phyloP scores from a whole-genome alignment of 352 stramenopile genomes.

The Phytopythium vexans region DNA sequence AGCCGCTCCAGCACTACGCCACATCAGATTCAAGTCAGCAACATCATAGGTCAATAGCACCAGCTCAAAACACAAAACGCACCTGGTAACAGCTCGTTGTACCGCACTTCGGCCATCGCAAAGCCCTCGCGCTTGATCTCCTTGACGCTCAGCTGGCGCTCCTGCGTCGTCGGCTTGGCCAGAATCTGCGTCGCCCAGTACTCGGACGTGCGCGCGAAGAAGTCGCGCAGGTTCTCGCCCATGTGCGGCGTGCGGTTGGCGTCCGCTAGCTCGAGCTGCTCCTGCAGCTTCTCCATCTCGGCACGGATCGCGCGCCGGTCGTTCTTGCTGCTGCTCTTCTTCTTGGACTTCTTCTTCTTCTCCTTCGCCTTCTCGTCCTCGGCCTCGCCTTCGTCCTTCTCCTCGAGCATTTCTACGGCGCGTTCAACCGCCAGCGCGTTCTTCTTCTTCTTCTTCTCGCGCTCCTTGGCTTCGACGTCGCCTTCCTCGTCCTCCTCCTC shows the following conservation, averaged over 20 bases:
- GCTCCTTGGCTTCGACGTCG: neutral
- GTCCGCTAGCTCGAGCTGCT: constrained; percentile 71
- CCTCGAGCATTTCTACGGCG: constrained; percentile 13
- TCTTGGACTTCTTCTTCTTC: constrained; percentile 66
- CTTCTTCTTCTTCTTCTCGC: constrained; percentile 11
- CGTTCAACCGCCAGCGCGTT: constrained; percentile 10
- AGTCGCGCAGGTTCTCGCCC: constrained; percentile 83
- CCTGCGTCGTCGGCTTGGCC: constrained; percentile 51
- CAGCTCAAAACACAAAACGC: constrained; percentile 8
- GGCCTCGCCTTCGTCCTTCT: constrained; percentile 30
- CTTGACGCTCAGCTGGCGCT: constrained; percentile 77
- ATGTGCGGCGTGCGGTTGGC: constrained; percentile 71
- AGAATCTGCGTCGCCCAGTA: constrained; percentile 69
- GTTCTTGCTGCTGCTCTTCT: constrained; percentile 56
- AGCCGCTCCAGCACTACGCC: constrained; percentile 67
- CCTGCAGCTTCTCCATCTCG: constrained; percentile 84
- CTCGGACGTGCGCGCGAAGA: constrained; percentile 78
- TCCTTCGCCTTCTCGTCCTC: constrained; percentile 28
- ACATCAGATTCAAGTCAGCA: constrained; percentile 11
- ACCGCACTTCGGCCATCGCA: constrained; percentile 60
- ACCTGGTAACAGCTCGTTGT: constrained; percentile 80
- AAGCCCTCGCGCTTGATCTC: constrained; percentile 88
- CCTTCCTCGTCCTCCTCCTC: constrained; percentile 37
- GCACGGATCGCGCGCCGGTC: constrained; percentile 63
- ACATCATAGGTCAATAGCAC: constrained; percentile 2